Conservation (phyloP, 2,329 filamentous ascomycete genomes). For the Fusarium poae region DNA sequence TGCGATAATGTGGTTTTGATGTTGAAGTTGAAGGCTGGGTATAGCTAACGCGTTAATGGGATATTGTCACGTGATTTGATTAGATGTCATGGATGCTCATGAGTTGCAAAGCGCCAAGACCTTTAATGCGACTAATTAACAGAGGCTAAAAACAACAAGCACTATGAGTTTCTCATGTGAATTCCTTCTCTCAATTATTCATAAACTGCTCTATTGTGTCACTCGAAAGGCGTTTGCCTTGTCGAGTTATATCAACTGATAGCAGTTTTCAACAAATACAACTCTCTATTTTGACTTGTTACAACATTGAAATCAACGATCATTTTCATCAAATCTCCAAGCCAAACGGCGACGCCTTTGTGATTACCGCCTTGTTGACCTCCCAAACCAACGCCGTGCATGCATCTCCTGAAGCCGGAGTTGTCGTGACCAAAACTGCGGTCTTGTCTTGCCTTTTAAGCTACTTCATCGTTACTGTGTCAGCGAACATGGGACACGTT, state of each 20-base stretch:
- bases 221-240: background rate
- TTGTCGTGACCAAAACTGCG: slow-evolving; percentile 39
- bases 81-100: slow-evolving; percentile 25
- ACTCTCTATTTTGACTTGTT: slow-evolving; percentile 45
- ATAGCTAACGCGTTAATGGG: slow-evolving; percentile 37
- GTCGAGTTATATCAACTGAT: slow-evolving; percentile 7
- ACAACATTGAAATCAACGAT: slow-evolving; percentile 38
- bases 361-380: slow-evolving; percentile 47
- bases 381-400: slow-evolving; percentile 52
- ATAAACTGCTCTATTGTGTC: background rate
- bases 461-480: slow-evolving; percentile 39
- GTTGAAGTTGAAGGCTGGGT: slow-evolving; percentile 24
- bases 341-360: slow-evolving; percentile 48
- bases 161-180: slow-evolving; percentile 3
- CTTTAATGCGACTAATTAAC: slow-evolving; percentile 14
- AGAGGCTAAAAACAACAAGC: slow-evolving; percentile 10
- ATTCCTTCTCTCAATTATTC: slow-evolving; percentile 13
- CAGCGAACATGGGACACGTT: slow-evolving; percentile 13
- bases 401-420: slow-evolving; percentile 48
- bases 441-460: slow-evolving; percentile 32
- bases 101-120: slow-evolving; percentile 29
- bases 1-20: slow-evolving; percentile 27
- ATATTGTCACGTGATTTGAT: slow-evolving; percentile 47
- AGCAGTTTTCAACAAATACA: slow-evolving; percentile 25
- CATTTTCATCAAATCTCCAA: slow-evolving; percentile 40